Evolutionary conservation across 768 basidiomycete genomes (phyloP), one percentile per base, ranked within the genome.

Genomic region (Lactifluus volemus): DNA sequence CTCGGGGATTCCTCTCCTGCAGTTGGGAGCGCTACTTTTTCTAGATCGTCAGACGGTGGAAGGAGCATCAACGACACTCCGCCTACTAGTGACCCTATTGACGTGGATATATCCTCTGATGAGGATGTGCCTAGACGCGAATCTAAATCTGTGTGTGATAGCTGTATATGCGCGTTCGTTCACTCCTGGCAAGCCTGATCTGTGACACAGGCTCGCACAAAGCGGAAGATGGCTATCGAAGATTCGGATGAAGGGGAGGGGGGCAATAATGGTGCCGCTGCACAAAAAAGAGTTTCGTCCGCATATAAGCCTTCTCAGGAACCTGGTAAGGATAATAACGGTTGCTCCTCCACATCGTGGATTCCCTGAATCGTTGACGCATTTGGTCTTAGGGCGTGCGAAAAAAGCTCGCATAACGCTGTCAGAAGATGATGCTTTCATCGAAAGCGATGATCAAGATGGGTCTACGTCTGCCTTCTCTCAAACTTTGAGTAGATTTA

Each of bases 1-100:
- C 17, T 69, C 65, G 64, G 61, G 45, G 29, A 51, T 45, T 53
- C 70, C 57, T 79, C 80, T 8, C 79, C 79, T 19, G 73, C 72
- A 8, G 73, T 76, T 15, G 69, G 68, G 11, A 73, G 71, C 52
- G 70, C 74, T 25, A 71, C 60, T 9, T 73, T 69, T 61, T 76
- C 76, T 3, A 61, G 68, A 38, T 78, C 77, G 17, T 85, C 83
- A 48, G 81, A 81, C 25, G 74, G 73, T 21, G 75, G 73, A 19
- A 77, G 75, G 53, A 85, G 77, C 64, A 57, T 67, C 44, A 75
- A 73, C 32, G 79, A 81, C 15, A 88, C 87, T 2, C 89, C 89
- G 30, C 88, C 88, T 0, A 88, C 88, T 3, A 91, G 88, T 64
- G 88, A 91, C 59, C 77, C 81, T 32, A 81, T 90, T 59, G 88